Evolutionary conservation across 2,329 filamentous ascomycete genomes (phyloP), one percentile per base, ranked within the genome.

Genomic region (Aspergillus jensenii): DNA sequence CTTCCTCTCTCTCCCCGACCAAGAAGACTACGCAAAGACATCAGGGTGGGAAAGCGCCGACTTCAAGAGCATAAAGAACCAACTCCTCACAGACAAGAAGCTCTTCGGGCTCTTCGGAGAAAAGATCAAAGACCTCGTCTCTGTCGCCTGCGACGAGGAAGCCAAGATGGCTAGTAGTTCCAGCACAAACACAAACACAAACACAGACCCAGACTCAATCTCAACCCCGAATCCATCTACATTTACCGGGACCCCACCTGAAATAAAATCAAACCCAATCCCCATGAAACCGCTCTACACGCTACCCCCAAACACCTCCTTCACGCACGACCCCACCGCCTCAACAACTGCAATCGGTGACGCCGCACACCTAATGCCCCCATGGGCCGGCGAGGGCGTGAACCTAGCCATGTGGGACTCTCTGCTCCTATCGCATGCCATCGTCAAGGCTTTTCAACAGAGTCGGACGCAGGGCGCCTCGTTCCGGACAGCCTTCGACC

Each of bases 301-400:
- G 23, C 59, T 73, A 1, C 67, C 68, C 1, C 48, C 62, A 3
- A 63, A 63, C 6, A 21, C 39, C 14, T 47, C 39, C 1, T 71
- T 66, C 66, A 15, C 61, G 41, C 64, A 69, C 56, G 50, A 56
- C 3, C 17, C 55, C 4, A 21, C 23, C 11, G 21, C 33, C 6
- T 56, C 59, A 21, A 58, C 54, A n/a, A 71, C 70, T 2, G 45
- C 70, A 1, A 52, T 71, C 27, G 70, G 70, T 17, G 70, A 72
- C 56, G 68, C 70, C 4, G 68, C 70, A 3, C 68, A 72, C 48
- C 52, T 72, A 19, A 71, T 72, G 69, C 54, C 49, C 14, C 69
- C 70, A 1, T 73, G 67, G 57, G 66, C 67, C 2, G 70, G 68
- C 4, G 64, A 69, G 39, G 69, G 70, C 6, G 70, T 70, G 12